These are phyloP conservation scores for Pholiota adiposa DNA, from an alignment of 1,284 basidiomycete genomes.

Conservation along the genomic window DNA sequence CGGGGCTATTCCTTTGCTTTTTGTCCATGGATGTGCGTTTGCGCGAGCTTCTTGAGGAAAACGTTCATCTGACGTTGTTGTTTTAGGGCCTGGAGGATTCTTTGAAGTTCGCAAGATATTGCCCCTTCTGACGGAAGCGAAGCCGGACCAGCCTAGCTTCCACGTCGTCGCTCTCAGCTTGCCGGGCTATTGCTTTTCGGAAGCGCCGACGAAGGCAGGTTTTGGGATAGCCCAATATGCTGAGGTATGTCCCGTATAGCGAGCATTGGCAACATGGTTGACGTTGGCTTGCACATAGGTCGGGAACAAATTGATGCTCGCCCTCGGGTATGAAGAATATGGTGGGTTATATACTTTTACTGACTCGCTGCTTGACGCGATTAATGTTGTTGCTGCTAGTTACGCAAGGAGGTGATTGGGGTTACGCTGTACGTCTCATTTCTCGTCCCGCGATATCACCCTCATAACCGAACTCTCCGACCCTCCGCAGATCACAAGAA, in stretches of 20 bases:
- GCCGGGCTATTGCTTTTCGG: slow-evolving; percentile 60
- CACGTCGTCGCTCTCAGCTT: slow-evolving; percentile 59
- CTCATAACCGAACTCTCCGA: neutral
- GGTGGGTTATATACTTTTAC: slow-evolving; percentile 33
- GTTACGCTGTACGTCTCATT: slow-evolving; percentile 36
- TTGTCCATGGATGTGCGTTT: slow-evolving; percentile 56
- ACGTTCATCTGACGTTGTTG: neutral
- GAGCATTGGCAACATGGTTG: too few relatives aligned
- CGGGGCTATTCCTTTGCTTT: slow-evolving; percentile 53
- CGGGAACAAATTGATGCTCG: slow-evolving; percentile 55
- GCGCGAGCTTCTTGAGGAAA: neutral
- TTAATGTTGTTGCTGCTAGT: slow-evolving; percentile 33
- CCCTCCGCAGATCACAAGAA: slow-evolving; percentile 41
- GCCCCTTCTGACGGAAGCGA: slow-evolving; percentile 47
- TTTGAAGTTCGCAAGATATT: slow-evolving; percentile 59
- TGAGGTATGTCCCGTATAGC: slow-evolving; percentile 33
- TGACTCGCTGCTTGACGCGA: neutral
- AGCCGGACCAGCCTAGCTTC: slow-evolving; percentile 54
- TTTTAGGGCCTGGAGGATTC: slow-evolving; percentile 67
- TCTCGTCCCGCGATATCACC: neutral
- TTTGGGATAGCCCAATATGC: slow-evolving; percentile 41
- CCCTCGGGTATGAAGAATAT: slow-evolving; percentile 56
- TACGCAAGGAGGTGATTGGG: slow-evolving; percentile 61
- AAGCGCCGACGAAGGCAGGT: slow-evolving; percentile 40
- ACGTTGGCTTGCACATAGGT: too few relatives aligned